Conservation (phyloP, 179 eudicot species). For the Camellia oleifera region DNA sequence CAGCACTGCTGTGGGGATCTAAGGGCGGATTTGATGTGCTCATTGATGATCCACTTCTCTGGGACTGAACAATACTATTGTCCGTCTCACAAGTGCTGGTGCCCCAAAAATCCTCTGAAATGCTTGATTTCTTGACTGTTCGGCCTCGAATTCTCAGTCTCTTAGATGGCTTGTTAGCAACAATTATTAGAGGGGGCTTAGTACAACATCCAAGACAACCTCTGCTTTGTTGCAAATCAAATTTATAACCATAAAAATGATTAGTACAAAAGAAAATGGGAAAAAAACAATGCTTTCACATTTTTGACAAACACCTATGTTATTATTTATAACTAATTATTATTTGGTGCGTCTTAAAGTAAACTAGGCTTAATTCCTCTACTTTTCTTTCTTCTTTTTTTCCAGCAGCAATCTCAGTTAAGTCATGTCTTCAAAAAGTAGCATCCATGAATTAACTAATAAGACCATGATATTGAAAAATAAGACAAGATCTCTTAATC, state of each 20-base stretch:
- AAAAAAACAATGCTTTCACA: no score
- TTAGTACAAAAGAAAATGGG: conserved; percentile 33
- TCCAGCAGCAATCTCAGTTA: no score
- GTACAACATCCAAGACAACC: conserved; percentile 88
- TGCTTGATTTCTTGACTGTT: conserved; percentile 39
- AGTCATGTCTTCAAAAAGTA: neutral
- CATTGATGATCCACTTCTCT: conserved; percentile 79
- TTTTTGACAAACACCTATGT: no score
- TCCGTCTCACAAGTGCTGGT: conserved; percentile 78
- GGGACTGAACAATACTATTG: conserved; percentile 71
- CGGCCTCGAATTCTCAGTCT: conserved; percentile 69
- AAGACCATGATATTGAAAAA: neutral
- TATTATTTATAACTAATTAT: no score
- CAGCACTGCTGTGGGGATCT: conserved; percentile 46
- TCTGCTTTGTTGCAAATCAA: conserved; percentile 94
- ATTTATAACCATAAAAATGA: conserved; percentile 45
- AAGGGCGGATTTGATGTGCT: conserved; percentile 62
- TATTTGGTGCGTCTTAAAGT: no score
- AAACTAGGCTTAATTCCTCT: no score
- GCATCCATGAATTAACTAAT: neutral
- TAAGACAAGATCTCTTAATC: neutral
- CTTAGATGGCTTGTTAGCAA: conserved; percentile 76
- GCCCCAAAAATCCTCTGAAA: conserved; percentile 67
- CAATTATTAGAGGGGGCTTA: conserved; percentile 58
- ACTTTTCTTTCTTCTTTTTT: no score